Evolutionary conservation across 2,329 filamentous ascomycete genomes (phyloP).

Genomic region (Rugonectria rugulosa): DNA sequence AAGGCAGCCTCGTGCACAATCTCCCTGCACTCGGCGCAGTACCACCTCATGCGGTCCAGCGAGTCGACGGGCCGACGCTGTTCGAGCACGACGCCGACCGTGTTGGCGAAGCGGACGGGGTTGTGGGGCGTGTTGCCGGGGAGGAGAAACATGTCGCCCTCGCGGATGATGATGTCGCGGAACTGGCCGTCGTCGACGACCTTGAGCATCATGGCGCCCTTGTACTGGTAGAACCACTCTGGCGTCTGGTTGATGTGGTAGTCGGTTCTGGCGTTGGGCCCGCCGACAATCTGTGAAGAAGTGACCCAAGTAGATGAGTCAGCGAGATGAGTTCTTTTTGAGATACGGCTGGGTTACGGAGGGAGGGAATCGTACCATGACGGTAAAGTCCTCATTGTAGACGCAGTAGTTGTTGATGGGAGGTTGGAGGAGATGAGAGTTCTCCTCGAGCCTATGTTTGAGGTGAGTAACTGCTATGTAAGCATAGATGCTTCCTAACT

Average conservation of each 20-base stretch:
- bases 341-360: neutral
- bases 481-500: neutral
- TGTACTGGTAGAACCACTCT: slow-evolving; percentile 98
- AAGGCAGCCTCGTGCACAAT: slow-evolving; percentile 88
- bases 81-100: slow-evolving; percentile 93
- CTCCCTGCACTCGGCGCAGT: slow-evolving; percentile 74
- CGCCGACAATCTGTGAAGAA: slow-evolving; percentile 78
- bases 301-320: slow-evolving; percentile 4
- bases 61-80: slow-evolving; percentile 75
- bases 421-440: slow-evolving; percentile 89
- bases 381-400: slow-evolving; percentile 82
- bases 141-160: slow-evolving; percentile 93
- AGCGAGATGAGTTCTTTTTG: slow-evolving; percentile 1
- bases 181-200: slow-evolving; percentile 79
- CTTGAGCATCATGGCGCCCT: slow-evolving; percentile 91
- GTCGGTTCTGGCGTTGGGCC: slow-evolving; percentile 94
- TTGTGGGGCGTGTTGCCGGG: slow-evolving; percentile 97
- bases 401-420: slow-evolving; percentile 98
- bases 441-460: slow-evolving; percentile 83
- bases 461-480: neutral
- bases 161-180: slow-evolving; percentile 85
- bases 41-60: slow-evolving; percentile 87
- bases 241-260: slow-evolving; percentile 98
- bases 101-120: slow-evolving; percentile 90
- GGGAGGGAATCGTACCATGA: slow-evolving; percentile 66